A percentile compares a stretch with the other conserved stretches of the same genome.
Conservation (phyloP, 1,139 yeast genomes). For the Citeromyces hawaiiensis region DNA sequence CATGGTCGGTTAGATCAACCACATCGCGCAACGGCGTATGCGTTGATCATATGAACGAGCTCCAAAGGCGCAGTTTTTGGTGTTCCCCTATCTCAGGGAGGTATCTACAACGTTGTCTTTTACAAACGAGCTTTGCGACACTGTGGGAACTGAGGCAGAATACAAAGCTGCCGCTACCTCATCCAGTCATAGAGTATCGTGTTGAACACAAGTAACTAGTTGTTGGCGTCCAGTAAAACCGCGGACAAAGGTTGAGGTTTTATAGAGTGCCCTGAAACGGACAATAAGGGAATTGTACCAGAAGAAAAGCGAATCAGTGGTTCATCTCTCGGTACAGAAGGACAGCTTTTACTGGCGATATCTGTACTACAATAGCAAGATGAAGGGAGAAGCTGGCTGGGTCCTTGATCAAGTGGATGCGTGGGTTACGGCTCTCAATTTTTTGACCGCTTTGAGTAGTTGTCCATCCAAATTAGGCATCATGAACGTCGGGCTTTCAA, state of each 20-base stretch:
- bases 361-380: constrained; percentile 22
- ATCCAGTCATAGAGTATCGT: constrained; percentile 14
- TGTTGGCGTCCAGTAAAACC: constrained; percentile 15
- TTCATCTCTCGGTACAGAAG: constrained; percentile 8
- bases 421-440: too few species aligned
- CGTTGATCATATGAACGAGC: constrained; percentile 29
- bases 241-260: constrained; percentile 20
- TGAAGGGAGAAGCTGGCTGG: constrained; percentile 32
- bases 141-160: constrained; percentile 17
- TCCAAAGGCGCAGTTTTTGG: constrained; percentile 25
- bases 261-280: constrained; percentile 12
- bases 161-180: constrained; percentile 11
- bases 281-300: background rate
- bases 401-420: constrained; percentile 43
- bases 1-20: constrained; percentile 30
- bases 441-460: too few species aligned
- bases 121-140: constrained; percentile 7
- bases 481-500: too few species aligned
- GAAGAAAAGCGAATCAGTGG: constrained; percentile 2
- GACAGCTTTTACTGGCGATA: constrained; percentile 38
- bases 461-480: too few species aligned
- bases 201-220: constrained; percentile 17
- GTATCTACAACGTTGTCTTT: constrained; percentile 10
- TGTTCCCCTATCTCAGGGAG: constrained; percentile 21
- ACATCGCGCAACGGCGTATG: constrained; percentile 26